These are phyloP conservation scores for Apodospora peruviana DNA, from an alignment of 495 filamentous ascomycete genomes.

Conservation along the genomic window DNA sequence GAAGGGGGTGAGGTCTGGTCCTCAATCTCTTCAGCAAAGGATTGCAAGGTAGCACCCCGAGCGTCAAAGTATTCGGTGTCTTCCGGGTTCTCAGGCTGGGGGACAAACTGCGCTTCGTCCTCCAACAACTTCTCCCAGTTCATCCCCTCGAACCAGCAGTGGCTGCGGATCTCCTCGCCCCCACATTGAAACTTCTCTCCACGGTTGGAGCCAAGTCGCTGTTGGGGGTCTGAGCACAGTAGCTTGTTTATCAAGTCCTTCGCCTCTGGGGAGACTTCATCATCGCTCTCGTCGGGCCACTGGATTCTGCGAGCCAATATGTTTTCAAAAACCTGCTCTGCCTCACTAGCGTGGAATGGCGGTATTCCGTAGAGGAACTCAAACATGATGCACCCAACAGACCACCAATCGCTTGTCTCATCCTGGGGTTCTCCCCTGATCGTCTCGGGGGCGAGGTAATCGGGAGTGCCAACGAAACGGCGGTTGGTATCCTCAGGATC, in stretches of 20 bases:
- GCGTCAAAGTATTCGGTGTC: conserved; percentile 98
- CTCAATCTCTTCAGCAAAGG: conserved; percentile 88
- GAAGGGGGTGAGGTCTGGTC: conserved; percentile 74
- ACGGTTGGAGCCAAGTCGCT: conserved; percentile 78
- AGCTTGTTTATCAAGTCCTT: conserved; percentile 90
- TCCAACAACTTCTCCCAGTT: conserved; percentile 88
- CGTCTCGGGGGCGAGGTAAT: conserved; percentile 95
- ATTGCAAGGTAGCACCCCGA: conserved; percentile 81
- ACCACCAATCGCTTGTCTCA: conserved; percentile 99
- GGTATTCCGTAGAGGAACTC: conserved; percentile 91
- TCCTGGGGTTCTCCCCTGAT: conserved; percentile 93
- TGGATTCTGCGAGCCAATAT: conserved; percentile 83
- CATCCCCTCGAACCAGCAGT: conserved; percentile 82
- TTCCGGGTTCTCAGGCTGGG: conserved; percentile 85
- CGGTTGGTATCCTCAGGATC: conserved; percentile 91
- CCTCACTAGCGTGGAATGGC: conserved; percentile 85
- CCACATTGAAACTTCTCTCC: conserved; percentile 73
- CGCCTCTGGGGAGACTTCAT: conserved; percentile 72
- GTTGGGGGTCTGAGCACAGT: conserved; percentile 71
- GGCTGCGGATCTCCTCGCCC: conserved; percentile 81
- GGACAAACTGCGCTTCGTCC: conserved; percentile 94
- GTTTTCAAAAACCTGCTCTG: conserved; percentile 94
- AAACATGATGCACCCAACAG: conserved; percentile 92
- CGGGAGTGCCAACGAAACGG: conserved; percentile 92
- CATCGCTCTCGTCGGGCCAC: conserved; percentile 73